Evolutionary conservation across 805 yeast genomes (phyloP).

Genomic region (Myxozyma neglecta): DNA sequence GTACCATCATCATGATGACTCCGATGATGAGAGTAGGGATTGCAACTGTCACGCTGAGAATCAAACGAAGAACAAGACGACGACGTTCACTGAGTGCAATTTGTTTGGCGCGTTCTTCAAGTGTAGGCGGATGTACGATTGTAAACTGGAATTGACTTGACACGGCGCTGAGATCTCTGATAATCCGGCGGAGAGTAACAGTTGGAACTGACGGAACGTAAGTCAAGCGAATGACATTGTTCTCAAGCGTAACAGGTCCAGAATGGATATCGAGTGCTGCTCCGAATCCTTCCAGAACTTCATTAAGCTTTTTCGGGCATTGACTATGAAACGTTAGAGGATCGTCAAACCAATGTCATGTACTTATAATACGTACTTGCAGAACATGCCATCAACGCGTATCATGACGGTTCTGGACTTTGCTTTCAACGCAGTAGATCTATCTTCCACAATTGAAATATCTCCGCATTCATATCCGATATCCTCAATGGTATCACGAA

Average conservation of each 20-base stretch:
- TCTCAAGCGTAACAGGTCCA: slow-evolving; percentile 54
- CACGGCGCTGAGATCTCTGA: slow-evolving; percentile 50
- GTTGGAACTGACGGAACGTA: slow-evolving; percentile 59
- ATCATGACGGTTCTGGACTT: slow-evolving; percentile 58
- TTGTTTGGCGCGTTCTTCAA: slow-evolving; percentile 62
- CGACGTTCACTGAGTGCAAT: slow-evolving; percentile 52
- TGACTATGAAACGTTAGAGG: slow-evolving; percentile 36
- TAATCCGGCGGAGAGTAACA: slow-evolving; percentile 57
- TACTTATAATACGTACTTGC: slow-evolving; percentile 43
- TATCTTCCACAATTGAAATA: slow-evolving; percentile 47
- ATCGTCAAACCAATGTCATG: neutral
- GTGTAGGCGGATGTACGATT: slow-evolving; percentile 54
- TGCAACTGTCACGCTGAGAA: slow-evolving; percentile 54
- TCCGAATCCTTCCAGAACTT: slow-evolving; percentile 54
- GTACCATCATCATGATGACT: slow-evolving; percentile 64
- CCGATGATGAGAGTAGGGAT: slow-evolving; percentile 71
- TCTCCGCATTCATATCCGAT: slow-evolving; percentile 64
- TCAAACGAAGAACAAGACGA: slow-evolving; percentile 49
- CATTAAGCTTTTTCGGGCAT: slow-evolving; percentile 61
- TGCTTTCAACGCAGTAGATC: slow-evolving; percentile 50
- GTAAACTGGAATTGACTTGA: slow-evolving; percentile 52
- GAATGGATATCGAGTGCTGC: slow-evolving; percentile 54
- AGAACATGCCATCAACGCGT: slow-evolving; percentile 64
- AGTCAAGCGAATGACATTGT: slow-evolving; percentile 63
- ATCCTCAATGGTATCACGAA: slow-evolving; percentile 59